Percentiles rank a stretch among this genome's conserved stretches.
phyloP scores from a whole-genome alignment of 1,139 yeast species.

The Nadsonia commutata region DNA sequence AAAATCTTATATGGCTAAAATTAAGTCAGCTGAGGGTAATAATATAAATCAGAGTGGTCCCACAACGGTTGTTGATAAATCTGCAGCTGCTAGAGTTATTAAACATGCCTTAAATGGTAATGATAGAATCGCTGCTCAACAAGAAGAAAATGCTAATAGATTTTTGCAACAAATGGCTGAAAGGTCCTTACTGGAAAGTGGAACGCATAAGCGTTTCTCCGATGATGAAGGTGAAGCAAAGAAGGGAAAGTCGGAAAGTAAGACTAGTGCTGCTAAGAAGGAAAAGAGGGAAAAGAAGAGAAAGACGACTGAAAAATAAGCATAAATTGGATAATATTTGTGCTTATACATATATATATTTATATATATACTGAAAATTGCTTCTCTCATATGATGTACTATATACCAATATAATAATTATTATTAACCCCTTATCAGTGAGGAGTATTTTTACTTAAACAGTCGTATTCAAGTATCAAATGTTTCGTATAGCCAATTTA shows the following conservation, averaged over 20 bases:
- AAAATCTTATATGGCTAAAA: slow-evolving; percentile 50
- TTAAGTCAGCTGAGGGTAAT: slow-evolving; percentile 29
- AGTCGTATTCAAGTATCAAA: too few species aligned
- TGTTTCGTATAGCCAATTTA: background rate
- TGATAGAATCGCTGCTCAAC: slow-evolving; percentile 1
- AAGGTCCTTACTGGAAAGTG: background rate
- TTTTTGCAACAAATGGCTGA: background rate
- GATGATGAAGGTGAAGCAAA: background rate
- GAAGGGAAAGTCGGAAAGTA: background rate
- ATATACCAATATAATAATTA: too few species aligned
- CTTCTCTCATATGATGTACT: too few species aligned
- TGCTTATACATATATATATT: too few species aligned
- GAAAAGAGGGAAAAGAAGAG: background rate
- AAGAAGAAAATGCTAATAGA: background rate
- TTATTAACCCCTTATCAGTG: too few species aligned
- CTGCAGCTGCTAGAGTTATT: slow-evolving; percentile 31
- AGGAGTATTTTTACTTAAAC: too few species aligned
- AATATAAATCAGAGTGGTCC: slow-evolving; percentile 3
- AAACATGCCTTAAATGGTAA: slow-evolving; percentile 29
- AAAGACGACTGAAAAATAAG: background rate
- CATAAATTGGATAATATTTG: too few species aligned
- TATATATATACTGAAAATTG: too few species aligned
- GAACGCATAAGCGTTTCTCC: background rate
- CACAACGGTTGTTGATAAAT: slow-evolving; percentile 17
- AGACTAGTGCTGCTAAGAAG: background rate